Conservation (phyloP, 140 eudicot species). For the Anethum foeniculum region DNA sequence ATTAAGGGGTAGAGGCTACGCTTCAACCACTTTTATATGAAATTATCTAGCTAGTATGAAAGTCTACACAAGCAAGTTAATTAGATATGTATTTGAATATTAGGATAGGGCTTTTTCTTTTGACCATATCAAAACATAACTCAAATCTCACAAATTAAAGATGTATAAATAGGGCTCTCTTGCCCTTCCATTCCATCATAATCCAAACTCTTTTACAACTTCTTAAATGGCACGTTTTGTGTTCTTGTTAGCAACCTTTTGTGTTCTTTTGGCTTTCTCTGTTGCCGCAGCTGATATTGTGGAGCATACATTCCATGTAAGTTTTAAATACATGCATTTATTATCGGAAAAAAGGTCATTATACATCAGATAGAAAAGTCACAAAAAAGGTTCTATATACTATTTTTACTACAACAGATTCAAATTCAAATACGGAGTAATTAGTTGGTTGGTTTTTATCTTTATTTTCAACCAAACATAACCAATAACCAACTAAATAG, state of each 20-base stretch:
- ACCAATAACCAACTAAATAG: too few relatives aligned
- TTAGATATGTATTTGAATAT: background rate
- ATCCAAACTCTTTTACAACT: background rate
- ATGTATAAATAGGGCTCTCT: background rate
- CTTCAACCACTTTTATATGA: background rate
- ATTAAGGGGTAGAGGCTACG: background rate
- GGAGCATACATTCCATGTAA: constrained; percentile 43
- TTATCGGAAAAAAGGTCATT: too few relatives aligned
- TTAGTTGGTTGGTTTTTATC: too few relatives aligned
- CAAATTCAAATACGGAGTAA: too few relatives aligned
- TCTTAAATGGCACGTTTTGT: constrained; percentile 17
- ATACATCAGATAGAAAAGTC: too few relatives aligned
- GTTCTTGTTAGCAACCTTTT: constrained; percentile 12
- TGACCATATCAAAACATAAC: background rate
- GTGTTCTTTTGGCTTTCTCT: constrained; percentile 15
- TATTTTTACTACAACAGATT: too few relatives aligned
- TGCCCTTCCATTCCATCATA: background rate
- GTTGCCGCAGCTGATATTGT: constrained; percentile 33
- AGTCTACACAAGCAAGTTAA: constrained; percentile 8
- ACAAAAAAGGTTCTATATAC: too few relatives aligned
- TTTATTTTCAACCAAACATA: too few relatives aligned
- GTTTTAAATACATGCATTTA: too few relatives aligned
- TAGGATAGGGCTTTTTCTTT: background rate
- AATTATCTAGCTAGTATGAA: background rate
- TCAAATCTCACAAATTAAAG: background rate